Evolutionary conservation across 2,329 filamentous ascomycete species (phyloP), one percentile per base, ranked within the genome.

Genomic region (Aspergillus hortae): DNA sequence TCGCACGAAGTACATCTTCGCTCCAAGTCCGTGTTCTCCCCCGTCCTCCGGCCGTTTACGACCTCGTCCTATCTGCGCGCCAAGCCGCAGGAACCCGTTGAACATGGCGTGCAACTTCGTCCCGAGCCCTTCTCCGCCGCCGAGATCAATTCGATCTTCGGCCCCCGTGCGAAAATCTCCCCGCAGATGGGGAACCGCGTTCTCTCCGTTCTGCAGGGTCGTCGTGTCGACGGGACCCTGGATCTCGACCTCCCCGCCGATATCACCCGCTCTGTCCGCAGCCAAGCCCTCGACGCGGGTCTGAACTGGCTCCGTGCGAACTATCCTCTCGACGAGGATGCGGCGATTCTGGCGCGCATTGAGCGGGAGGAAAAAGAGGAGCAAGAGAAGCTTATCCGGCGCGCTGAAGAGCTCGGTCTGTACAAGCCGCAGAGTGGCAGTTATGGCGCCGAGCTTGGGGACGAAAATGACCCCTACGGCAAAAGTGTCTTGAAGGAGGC

Each of bases 311-410:
- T 78, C 5, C 72, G 76, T 14, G 52, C 55, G 17, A 67, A 70
- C 12, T 70, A 74, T 27, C 73, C 75, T 0, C 51, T 78, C 11
- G 75, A 78, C 21, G 76, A 78, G 56, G 76, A 78, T 57, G 74
- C 73, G 6, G 75, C 75, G 2, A 77, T 78, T n/a, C 45, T 77
- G 15, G 67, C 67, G 12, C 70, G 76, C 2, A 71, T 78, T 27
- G 69, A 73, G 55, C 59, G 67, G 25, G 68, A 75, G 56, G 68
- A 72, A 42, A 60, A 53, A 15, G 66, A 73, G 48, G 65, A 69
- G 35, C 68, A 74, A 52, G 60, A 68, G 41, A 68, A 65, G 51
- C 60, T 72, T 2, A 60, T 70, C 25, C 62, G 63, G 15, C 67
- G 70, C 6, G 73, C 69, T 2, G 70, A 75, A 56, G 57, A 70